Evolutionary conservation across 1,139 yeast species (phyloP).

Genomic region (Wickerhamomyces sp.): DNA sequence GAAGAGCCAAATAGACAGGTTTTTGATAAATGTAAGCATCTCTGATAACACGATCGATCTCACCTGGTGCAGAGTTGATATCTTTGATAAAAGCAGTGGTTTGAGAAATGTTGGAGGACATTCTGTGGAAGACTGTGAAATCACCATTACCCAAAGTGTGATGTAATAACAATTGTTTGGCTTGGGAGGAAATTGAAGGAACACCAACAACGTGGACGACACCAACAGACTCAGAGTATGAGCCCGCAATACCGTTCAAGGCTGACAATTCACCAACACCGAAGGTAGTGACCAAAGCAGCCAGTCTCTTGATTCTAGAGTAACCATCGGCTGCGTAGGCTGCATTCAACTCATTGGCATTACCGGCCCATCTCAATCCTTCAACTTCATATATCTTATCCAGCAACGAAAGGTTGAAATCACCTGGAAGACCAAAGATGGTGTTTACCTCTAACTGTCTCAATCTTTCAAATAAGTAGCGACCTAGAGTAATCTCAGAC

Average conservation of each 20-base stretch:
- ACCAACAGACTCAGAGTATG: slow-evolving; percentile 39
- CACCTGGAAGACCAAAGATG: slow-evolving; percentile 77
- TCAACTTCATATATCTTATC: slow-evolving; percentile 62
- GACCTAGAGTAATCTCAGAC: slow-evolving; percentile 47
- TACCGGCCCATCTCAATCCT: slow-evolving; percentile 53
- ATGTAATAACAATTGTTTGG: slow-evolving; percentile 51
- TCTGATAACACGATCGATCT: slow-evolving; percentile 70
- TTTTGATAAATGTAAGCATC: slow-evolving; percentile 68
- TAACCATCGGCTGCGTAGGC: slow-evolving; percentile 82
- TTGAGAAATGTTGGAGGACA: slow-evolving; percentile 66
- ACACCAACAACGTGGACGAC: slow-evolving; percentile 34
- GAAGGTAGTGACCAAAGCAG: slow-evolving; percentile 37
- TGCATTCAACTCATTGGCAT: slow-evolving; percentile 58
- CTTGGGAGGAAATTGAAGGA: slow-evolving; percentile 58
- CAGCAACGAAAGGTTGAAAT: slow-evolving; percentile 63
- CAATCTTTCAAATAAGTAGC: slow-evolving; percentile 50
- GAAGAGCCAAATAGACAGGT: slow-evolving; percentile 80
- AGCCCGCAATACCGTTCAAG: slow-evolving; percentile 25
- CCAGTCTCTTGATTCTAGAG: slow-evolving; percentile 42
- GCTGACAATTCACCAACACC: slow-evolving; percentile 27
- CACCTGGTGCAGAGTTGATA: slow-evolving; percentile 56
- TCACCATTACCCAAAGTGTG: slow-evolving; percentile 84
- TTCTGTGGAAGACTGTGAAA: slow-evolving; percentile 70
- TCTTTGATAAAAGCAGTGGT: slow-evolving; percentile 63
- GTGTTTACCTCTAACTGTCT: slow-evolving; percentile 45